phyloP scores from a whole-genome alignment of 805 yeast species.

The Metschnikowia hibisci region DNA sequence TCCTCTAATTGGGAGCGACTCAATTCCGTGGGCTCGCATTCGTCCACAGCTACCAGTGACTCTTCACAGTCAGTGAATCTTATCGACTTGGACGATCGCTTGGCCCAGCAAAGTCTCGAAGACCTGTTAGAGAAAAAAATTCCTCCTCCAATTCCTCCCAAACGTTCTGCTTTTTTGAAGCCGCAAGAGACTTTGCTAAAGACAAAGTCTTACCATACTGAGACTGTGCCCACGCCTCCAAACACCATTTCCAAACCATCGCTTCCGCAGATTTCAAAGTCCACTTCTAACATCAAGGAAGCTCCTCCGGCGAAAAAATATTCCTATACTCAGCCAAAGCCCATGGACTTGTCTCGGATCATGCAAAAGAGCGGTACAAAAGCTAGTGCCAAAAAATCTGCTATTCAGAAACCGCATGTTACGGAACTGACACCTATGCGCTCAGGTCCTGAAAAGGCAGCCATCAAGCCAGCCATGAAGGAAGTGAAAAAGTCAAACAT shows the following conservation, averaged over 20 bases:
- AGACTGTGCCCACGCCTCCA: not conserved
- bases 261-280: conserved; percentile 14
- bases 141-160: conserved; percentile 21
- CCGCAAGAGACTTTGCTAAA: not conserved
- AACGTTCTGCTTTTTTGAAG: conserved; percentile 6
- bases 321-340: conserved; percentile 37
- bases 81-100: conserved; percentile 64
- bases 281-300: conserved; percentile 23
- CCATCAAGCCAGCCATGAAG: conserved; percentile 5
- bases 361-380: conserved; percentile 23
- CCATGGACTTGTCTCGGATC: conserved; percentile 31
- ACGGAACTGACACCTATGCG: conserved; percentile 5
- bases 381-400: conserved; percentile 2
- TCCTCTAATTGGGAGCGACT: conserved; percentile 27
- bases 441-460: conserved; percentile 1
- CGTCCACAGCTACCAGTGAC: conserved; percentile 6
- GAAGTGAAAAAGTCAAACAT: conserved; percentile 26
- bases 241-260: not conserved
- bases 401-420: conserved; percentile 8
- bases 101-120: conserved; percentile 31
- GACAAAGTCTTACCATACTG: conserved; percentile 2
- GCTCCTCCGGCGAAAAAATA: conserved; percentile 21
- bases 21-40: conserved; percentile 11
- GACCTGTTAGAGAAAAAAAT: conserved; percentile 17
- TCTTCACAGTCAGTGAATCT: conserved; percentile 42